These are phyloP conservation scores for Sanghuangporus weigelae DNA, from an alignment of 1,284 basidiomycete species.

Conservation along the genomic window DNA sequence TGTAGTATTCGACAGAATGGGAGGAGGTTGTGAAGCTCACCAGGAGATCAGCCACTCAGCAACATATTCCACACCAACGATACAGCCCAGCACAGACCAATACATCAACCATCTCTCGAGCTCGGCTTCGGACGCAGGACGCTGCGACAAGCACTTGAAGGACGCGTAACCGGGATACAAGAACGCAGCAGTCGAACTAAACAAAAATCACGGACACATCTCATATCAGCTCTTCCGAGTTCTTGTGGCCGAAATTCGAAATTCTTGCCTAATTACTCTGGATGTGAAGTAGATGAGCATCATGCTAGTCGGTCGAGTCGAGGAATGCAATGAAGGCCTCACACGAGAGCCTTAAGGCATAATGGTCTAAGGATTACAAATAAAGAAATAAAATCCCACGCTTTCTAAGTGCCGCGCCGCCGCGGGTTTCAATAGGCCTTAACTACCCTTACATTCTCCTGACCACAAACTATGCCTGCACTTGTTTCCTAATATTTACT, in stretches of 20 bases:
- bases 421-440: neutral
- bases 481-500: neutral
- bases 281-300: slow-evolving; percentile 18
- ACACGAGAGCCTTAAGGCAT: neutral
- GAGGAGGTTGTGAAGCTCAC: slow-evolving; percentile 31
- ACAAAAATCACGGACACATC: neutral
- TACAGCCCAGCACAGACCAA: slow-evolving; percentile 79
- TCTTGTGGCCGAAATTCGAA: neutral
- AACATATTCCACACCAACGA: slow-evolving; percentile 68
- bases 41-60: slow-evolving; percentile 83
- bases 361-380: neutral
- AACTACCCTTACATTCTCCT: neutral
- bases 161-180: slow-evolving; percentile 84
- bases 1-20: neutral
- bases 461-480: neutral
- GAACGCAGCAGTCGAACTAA: slow-evolving; percentile 62
- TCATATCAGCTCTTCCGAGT: neutral
- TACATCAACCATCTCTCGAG: slow-evolving; percentile 88
- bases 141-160: slow-evolving; percentile 77
- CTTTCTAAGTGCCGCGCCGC: neutral
- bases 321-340: neutral
- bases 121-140: slow-evolving; percentile 72
- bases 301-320: neutral
- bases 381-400: neutral
- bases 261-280: slow-evolving; percentile 14